Conservation (phyloP, 2,329 filamentous ascomycete genomes). For the Aspergillus brasiliensis region DNA sequence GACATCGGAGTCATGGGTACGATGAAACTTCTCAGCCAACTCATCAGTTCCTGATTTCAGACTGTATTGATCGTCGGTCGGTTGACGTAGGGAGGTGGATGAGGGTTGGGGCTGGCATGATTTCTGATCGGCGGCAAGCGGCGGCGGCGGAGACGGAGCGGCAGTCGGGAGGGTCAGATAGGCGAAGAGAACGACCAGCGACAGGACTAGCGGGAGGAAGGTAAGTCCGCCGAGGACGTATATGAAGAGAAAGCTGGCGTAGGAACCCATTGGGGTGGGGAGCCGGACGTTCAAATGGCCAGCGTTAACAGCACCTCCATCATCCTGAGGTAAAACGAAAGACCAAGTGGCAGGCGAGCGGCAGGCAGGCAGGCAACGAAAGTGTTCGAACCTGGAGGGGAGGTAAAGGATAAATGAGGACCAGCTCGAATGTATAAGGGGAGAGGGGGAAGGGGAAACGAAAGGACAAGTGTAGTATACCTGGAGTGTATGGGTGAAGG, state of each 20-base stretch:
- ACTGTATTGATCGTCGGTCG: slow-evolving; percentile 65
- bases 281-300: slow-evolving; percentile 32
- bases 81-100: slow-evolving; percentile 49
- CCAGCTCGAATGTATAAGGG: slow-evolving; percentile 4
- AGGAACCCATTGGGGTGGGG: slow-evolving; percentile 42
- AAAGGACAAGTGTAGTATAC: slow-evolving; percentile 5
- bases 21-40: slow-evolving; percentile 63
- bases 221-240: slow-evolving; percentile 88
- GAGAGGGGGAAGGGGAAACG: neutral
- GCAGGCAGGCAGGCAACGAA: neutral
- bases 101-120: slow-evolving; percentile 32
- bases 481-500: neutral
- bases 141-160: slow-evolving; percentile 46
- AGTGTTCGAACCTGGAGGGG: neutral
- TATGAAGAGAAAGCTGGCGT: slow-evolving; percentile 65
- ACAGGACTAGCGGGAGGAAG: slow-evolving; percentile 74
- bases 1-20: slow-evolving; percentile 70
- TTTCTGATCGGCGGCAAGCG: slow-evolving; percentile 23
- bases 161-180: slow-evolving; percentile 60
- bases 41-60: slow-evolving; percentile 64
- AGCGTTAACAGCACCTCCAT: slow-evolving; percentile 38
- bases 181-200: slow-evolving; percentile 64
- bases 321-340: slow-evolving; percentile 19
- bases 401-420: slow-evolving; percentile 5
- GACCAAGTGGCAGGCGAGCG: slow-evolving; percentile 7